A percentile compares a stretch with the other conserved stretches of the same genome.
Conservation (phyloP, 768 basidiomycete genomes). For the Lactarius quietus region DNA sequence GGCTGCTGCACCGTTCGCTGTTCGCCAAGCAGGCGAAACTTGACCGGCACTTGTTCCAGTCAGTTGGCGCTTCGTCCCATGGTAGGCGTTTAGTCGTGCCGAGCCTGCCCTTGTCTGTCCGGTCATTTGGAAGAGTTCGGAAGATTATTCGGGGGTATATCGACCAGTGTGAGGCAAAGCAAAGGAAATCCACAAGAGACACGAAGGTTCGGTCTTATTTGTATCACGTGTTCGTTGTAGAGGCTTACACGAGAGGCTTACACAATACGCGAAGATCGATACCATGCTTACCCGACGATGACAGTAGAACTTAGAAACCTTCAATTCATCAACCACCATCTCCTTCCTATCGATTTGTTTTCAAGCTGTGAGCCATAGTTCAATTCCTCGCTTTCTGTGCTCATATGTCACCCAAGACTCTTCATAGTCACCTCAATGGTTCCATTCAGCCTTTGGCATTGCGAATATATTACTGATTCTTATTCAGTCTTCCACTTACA, state of each 20-base stretch:
- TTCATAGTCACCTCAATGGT: constrained; percentile 10
- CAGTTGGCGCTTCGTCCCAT: constrained; percentile 25
- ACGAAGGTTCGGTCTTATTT: neutral
- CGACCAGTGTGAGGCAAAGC: neutral
- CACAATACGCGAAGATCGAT: neutral
- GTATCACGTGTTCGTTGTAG: constrained; percentile 4
- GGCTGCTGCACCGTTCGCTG: constrained; percentile 1
- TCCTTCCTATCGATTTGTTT: neutral
- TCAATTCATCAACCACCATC: constrained; percentile 9
- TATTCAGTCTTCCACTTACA: constrained; percentile 46
- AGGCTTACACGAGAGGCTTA: neutral
- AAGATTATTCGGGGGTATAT: constrained; percentile 6
- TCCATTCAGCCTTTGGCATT: neutral
- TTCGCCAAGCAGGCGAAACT: constrained; percentile 25
- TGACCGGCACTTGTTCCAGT: constrained; percentile 22
- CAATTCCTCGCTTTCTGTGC: neutral
- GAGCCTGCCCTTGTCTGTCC: constrained; percentile 18
- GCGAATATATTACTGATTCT: constrained; percentile 1
- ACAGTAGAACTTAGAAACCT: neutral
- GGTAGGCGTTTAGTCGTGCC: constrained; percentile 22
- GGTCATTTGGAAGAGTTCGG: constrained; percentile 11
- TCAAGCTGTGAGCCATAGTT: neutral
- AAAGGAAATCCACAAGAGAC: neutral
- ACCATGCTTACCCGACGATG: too few relatives aligned
- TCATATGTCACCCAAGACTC: neutral